Conservation (phyloP, 2,329 filamentous ascomycete species). For the Alternaria solani region DNA sequence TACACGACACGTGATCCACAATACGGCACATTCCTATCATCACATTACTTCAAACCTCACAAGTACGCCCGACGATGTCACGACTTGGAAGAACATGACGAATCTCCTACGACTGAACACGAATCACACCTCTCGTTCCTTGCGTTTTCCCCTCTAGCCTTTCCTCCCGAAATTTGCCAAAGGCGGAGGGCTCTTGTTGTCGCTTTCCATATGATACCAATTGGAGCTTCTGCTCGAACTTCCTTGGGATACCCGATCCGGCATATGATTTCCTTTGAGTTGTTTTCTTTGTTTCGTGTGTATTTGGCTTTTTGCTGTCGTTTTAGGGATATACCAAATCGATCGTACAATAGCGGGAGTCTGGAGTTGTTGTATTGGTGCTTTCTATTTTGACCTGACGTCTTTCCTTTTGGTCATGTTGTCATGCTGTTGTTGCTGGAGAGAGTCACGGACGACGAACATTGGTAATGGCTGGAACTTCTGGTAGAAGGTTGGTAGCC, state of each 20-base stretch:
- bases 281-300: slow-evolving; percentile 11
- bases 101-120: slow-evolving; percentile 29
- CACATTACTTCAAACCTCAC: slow-evolving; percentile 12
- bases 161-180: slow-evolving; percentile 16
- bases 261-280: slow-evolving; percentile 8
- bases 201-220: slow-evolving; percentile 43
- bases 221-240: slow-evolving; percentile 33
- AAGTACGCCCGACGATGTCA: slow-evolving; percentile 29
- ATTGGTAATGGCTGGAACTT: slow-evolving; percentile 22
- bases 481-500: not conserved
- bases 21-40: slow-evolving; percentile 1
- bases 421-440: slow-evolving; percentile 3
- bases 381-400: not conserved
- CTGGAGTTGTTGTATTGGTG: slow-evolving; percentile 2
- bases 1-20: not conserved
- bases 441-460: not conserved
- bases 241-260: slow-evolving; percentile 18
- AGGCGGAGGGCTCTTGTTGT: slow-evolving; percentile 33
- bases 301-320: slow-evolving; percentile 3
- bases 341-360: slow-evolving; percentile 38
- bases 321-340: slow-evolving; percentile 39
- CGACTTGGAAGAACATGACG: slow-evolving; percentile 29
- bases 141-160: not conserved
- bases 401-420: not conserved
- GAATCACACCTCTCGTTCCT: slow-evolving; percentile 22